These are phyloP conservation scores for Trichosporon ovoides DNA, from an alignment of 1,284 basidiomycete genomes.

Conservation along the genomic window DNA sequence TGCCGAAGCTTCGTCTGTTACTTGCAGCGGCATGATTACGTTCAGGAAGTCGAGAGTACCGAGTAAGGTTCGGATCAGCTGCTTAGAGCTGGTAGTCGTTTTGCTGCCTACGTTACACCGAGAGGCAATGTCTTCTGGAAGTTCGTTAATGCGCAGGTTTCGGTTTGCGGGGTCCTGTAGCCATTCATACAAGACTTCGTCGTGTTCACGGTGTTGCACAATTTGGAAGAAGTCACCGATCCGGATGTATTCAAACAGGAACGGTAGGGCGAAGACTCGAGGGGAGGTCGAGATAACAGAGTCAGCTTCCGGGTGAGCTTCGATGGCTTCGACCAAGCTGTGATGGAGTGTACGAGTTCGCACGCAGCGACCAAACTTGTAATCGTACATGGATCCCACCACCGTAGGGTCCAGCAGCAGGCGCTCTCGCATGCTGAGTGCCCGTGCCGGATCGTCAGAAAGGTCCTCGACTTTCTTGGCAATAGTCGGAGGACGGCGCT, in stretches of 20 bases:
- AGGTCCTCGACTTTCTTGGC: background rate
- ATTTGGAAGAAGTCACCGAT: conserved; percentile 30
- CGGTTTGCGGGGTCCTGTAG: conserved; percentile 25
- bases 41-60: conserved; percentile 21
- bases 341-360: conserved; percentile 29
- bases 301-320: conserved; percentile 8
- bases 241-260: conserved; percentile 37
- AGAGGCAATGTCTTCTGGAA: conserved; percentile 13
- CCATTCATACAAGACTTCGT: conserved; percentile 33
- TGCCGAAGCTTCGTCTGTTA: conserved; percentile 10
- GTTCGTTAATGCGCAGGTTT: conserved; percentile 18
- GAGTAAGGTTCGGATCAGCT: conserved; percentile 26
- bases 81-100: conserved; percentile 20
- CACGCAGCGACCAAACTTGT: conserved; percentile 26
- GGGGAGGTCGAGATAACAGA: conserved; percentile 25
- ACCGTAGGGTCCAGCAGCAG: conserved; percentile 30
- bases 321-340: conserved; percentile 27
- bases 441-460: background rate
- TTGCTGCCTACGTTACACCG: conserved; percentile 8
- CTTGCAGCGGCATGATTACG: conserved; percentile 27
- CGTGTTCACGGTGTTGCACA: conserved; percentile 24
- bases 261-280: conserved; percentile 32
- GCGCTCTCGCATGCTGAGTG: conserved; percentile 12
- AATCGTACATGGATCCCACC: conserved; percentile 32
- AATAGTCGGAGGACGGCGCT: conserved; percentile 3